phyloP scores from a whole-genome alignment of 257 asterid species.

The Nicotiana undulata region DNA sequence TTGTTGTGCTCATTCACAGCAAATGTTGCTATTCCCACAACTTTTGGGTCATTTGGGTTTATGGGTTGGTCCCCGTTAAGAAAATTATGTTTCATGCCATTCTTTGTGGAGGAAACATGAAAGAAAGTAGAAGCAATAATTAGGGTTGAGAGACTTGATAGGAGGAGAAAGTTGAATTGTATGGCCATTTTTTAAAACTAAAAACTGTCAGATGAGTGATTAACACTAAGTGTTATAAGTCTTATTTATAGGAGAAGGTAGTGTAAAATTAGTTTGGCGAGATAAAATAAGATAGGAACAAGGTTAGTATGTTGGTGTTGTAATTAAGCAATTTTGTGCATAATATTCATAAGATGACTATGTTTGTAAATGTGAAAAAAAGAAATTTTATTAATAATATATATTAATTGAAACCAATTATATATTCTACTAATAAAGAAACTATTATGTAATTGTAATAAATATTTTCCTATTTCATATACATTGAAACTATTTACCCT shows the following conservation, averaged over 20 bases:
- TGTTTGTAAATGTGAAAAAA: too few species aligned
- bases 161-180: neutral
- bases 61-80: neutral
- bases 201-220: neutral
- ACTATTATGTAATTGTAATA: neutral
- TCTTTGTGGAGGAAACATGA: neutral
- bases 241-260: neutral
- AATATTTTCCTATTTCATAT: neutral
- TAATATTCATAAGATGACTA: too few species aligned
- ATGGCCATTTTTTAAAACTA: neutral
- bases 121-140: neutral
- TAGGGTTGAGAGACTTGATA: neutral
- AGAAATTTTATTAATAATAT: too few species aligned
- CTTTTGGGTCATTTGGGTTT: neutral
- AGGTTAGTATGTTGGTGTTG: too few species aligned
- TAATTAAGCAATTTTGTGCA: too few species aligned
- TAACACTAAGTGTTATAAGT: neutral
- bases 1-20: neutral
- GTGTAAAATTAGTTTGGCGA: neutral
- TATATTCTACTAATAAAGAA: neutral
- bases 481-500: neutral
- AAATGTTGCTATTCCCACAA: neutral
- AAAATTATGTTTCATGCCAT: neutral
- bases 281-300: neutral
- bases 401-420: neutral